These are phyloP conservation scores for Pichia sp. DNA, from an alignment of 1,139 yeast genomes.

Conservation along the genomic window DNA sequence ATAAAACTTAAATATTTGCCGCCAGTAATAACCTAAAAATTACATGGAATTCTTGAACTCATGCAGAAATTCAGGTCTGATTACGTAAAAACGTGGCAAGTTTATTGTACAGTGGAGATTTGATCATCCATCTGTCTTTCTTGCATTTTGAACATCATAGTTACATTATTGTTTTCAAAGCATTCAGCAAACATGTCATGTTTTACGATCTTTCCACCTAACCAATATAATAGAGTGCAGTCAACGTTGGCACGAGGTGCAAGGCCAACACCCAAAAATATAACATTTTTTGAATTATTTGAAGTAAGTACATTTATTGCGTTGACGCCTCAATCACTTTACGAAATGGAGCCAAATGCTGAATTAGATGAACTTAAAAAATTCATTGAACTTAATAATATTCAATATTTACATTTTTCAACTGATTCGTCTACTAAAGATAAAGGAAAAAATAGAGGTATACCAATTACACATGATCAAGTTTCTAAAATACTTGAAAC, in stretches of 20 bases:
- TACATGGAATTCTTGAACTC: neutral
- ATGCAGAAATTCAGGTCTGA: neutral
- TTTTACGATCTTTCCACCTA: constrained; percentile 60
- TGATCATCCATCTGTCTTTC: neutral
- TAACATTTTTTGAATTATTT: constrained; percentile 63
- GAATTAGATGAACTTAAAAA: constrained; percentile 35
- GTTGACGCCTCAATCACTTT: constrained; percentile 68
- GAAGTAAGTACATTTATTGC: constrained; percentile 69
- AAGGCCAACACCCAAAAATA: constrained; percentile 72
- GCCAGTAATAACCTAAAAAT: neutral
- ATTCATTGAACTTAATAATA: constrained; percentile 45
- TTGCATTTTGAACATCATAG: no score
- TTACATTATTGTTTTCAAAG: neutral
- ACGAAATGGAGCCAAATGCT: constrained; percentile 35
- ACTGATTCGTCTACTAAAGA: constrained; percentile 48
- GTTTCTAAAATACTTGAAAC: constrained; percentile 54
- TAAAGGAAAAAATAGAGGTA: constrained; percentile 72
- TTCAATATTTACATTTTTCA: constrained; percentile 56
- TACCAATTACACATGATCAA: constrained; percentile 65
- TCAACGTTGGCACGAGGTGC: constrained; percentile 76
- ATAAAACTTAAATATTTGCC: neutral
- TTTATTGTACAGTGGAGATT: no score
- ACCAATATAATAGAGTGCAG: constrained; percentile 68
- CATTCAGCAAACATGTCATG: constrained; percentile 2
- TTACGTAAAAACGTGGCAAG: neutral